phyloP scores from a whole-genome alignment of 75 land plant species.

The Adiantum capillusveneris region DNA sequence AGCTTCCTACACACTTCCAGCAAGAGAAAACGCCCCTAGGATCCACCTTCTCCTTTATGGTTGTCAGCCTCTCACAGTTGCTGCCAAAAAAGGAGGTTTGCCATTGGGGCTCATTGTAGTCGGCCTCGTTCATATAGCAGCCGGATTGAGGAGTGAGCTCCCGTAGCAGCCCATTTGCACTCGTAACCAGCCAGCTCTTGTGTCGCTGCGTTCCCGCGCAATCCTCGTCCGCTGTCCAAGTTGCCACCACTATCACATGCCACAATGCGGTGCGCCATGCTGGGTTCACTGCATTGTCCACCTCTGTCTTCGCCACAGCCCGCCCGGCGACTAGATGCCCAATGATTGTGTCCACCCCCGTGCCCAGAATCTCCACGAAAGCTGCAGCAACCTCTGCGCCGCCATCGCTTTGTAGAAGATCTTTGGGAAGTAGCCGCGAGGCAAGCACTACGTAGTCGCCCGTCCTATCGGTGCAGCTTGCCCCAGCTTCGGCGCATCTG shows the following conservation, averaged over 20 bases:
- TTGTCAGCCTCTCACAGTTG: conserved; percentile 11
- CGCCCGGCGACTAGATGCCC: conserved; percentile 20
- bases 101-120: conserved; percentile 20
- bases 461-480: conserved; percentile 5
- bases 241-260: conserved; percentile 9
- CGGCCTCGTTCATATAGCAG: conserved; percentile 30
- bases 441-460: conserved; percentile 3
- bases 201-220: neutral
- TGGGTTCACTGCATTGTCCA: conserved; percentile 23
- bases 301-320: conserved; percentile 8
- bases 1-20: conserved; percentile 22
- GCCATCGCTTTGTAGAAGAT: neutral
- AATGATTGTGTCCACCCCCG: neutral
- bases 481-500: neutral
- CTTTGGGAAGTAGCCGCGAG: conserved; percentile 13
- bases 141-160: conserved; percentile 12
- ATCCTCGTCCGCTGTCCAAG: conserved; percentile 4
- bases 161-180: neutral
- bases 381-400: neutral
- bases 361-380: neutral
- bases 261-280: conserved; percentile 29
- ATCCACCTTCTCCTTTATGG: conserved; percentile 20
- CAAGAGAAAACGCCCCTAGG: conserved; percentile 21
- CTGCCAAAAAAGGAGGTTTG: conserved; percentile 20
- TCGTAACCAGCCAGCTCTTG: neutral